Base-by-base conservation (phyloP, 495 filamentous ascomycete species). In the Neurospora sp. region DNA sequence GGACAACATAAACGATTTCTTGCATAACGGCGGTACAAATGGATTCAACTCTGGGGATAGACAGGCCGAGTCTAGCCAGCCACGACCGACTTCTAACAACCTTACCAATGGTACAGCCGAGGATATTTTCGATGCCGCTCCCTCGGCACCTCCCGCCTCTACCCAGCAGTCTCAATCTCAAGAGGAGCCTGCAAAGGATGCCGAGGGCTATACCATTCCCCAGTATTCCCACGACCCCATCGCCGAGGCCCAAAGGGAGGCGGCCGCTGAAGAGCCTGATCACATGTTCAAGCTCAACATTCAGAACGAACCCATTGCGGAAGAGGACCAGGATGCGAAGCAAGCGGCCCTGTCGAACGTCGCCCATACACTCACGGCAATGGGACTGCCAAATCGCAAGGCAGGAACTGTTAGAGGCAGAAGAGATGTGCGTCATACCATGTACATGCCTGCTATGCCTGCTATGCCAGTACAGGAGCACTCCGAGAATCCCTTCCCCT, bases 231-330 rank as follows among this genome's bases (percentile, higher is more conserved):
- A 90, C 73, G 94, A 97, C 78, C 92, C 94, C 35, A 97, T 96
- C 69, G 91, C 91, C 18, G 90, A 91, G 77, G 94, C 93, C 14
- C 86, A 97, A 79, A 89, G 87, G 75, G 94, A 96, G 82, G 92
- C 92, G 48, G 85, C 89, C 31, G 85, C 82, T 70, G 88, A 81
- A 73, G 85, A 90, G 80, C 81, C 79, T 71, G 91, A 93, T 44
- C 91, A 93, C 69, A 86, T 91, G 71, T 92, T 97, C 82, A 98
- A 96, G 79, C 83, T 99, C 37, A 96, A 91, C 73, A 99, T 99
- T 74, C 87, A 93, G 74, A 94, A 93, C 74, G 92, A 96, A 73
- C 95, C 97, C 2, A 96, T 99, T 71, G 90, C 90, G 27, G 96
- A 99, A 81, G 96, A 98, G 79, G 93, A 95, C 75, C 89, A 86